phyloP scores from a whole-genome alignment of 306 rosid genomes.

The Pyrus pyrifolia region DNA sequence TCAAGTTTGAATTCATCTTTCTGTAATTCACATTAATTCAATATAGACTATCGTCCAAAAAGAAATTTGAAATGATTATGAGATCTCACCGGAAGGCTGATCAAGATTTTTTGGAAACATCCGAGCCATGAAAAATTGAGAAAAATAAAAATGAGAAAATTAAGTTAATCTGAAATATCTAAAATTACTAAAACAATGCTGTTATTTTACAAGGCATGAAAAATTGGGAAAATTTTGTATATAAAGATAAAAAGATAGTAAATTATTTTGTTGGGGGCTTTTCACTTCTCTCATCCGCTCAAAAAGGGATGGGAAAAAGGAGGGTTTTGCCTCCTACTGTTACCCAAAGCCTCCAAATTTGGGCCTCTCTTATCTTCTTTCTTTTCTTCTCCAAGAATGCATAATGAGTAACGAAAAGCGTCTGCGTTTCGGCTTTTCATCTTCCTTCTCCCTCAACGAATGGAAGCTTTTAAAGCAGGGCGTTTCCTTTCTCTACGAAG shows the following conservation, averaged over 20 bases:
- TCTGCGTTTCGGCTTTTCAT: not conserved
- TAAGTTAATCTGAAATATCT: not conserved
- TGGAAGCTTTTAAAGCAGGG: not conserved
- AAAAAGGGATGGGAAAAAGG: conserved; percentile 3
- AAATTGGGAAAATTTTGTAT: not conserved
- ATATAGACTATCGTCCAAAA: too few species aligned
- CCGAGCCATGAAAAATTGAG: not conserved
- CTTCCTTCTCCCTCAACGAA: not conserved
- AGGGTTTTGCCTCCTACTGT: not conserved
- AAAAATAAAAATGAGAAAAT: too few species aligned
- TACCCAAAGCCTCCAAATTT: not conserved
- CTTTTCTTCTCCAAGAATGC: not conserved
- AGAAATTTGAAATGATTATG: not conserved
- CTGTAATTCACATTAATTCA: too few species aligned
- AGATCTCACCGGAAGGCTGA: not conserved
- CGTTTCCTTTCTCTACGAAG: not conserved
- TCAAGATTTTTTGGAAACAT: not conserved
- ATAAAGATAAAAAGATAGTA: not conserved
- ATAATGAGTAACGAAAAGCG: not conserved
- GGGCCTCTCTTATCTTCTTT: not conserved
- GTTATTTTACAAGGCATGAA: not conserved
- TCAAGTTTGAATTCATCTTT: too few species aligned
- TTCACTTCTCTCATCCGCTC: not conserved
- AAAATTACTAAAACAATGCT: not conserved
- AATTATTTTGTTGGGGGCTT: not conserved